Evolutionary conservation across 148 eudicot genomes (phyloP).

Genomic region (Fallopia convolvulus): DNA sequence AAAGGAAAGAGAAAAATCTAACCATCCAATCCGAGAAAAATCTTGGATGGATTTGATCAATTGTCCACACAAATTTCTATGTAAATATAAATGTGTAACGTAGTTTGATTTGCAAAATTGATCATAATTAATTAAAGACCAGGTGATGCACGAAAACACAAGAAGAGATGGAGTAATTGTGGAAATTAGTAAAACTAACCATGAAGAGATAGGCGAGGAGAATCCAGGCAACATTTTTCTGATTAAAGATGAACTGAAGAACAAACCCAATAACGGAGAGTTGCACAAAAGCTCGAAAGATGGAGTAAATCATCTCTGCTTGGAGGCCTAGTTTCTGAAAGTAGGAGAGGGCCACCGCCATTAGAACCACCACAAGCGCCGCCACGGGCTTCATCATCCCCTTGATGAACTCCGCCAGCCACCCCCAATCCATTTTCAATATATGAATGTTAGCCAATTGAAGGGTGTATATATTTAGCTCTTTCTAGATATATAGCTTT

Average conservation of each 20-base stretch:
- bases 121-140: too few species aligned
- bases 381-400: slow-evolving; percentile 82
- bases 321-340: slow-evolving; percentile 52
- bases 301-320: slow-evolving; percentile 63
- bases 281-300: slow-evolving; percentile 67
- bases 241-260: slow-evolving; percentile 79
- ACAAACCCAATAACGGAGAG: slow-evolving; percentile 83
- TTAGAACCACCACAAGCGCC: slow-evolving; percentile 54
- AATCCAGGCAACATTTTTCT: slow-evolving; percentile 51
- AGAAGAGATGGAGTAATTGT: too few species aligned
- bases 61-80: too few species aligned
- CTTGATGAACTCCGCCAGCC: slow-evolving; percentile 46
- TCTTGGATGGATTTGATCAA: too few species aligned
- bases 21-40: too few species aligned
- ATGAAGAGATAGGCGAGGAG: slow-evolving; percentile 86
- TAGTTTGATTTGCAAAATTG: too few species aligned
- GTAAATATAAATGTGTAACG: too few species aligned
- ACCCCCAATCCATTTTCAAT: slow-evolving; percentile 44
- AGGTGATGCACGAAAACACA: too few species aligned
- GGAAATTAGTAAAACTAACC: slow-evolving; percentile 31
- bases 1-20: too few species aligned
- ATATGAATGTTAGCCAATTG: too few species aligned
- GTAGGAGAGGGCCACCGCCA: slow-evolving; percentile 59
- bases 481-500: too few species aligned
- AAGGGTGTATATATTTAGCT: too few species aligned